Conservation (phyloP, 768 basidiomycete genomes). For the Cystobasidium tubakii region DNA sequence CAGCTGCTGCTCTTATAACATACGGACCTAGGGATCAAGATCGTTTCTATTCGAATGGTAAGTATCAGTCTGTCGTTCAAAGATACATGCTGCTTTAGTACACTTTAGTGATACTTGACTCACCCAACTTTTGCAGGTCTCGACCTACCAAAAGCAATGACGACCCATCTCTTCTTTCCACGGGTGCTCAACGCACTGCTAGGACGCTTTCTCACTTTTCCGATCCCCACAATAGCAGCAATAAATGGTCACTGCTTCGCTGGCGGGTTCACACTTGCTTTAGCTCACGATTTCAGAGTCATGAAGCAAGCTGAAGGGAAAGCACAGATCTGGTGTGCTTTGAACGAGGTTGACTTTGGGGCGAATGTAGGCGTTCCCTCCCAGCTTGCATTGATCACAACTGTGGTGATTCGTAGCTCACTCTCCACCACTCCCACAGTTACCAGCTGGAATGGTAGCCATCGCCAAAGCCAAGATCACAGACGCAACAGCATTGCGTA, state of each 20-base stretch:
- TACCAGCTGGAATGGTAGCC: slow-evolving; percentile 66
- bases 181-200: slow-evolving; percentile 37
- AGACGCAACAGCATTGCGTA: slow-evolving; percentile 59
- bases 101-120: too few relatives aligned
- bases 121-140: slow-evolving; percentile 4
- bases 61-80: background rate
- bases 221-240: slow-evolving; percentile 41
- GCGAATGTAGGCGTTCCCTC: background rate
- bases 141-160: slow-evolving; percentile 12
- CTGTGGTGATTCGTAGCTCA: background rate
- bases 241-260: slow-evolving; percentile 65
- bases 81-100: too few relatives aligned
- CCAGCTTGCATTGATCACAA: slow-evolving; percentile 35
- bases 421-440: slow-evolving; percentile 47
- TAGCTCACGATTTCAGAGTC: slow-evolving; percentile 80
- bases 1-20: slow-evolving; percentile 42
- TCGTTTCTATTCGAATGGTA: slow-evolving; percentile 49
- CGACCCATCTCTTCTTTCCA: slow-evolving; percentile 16
- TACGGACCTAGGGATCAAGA: slow-evolving; percentile 47
- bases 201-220: slow-evolving; percentile 40
- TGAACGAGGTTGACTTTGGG: slow-evolving; percentile 34
- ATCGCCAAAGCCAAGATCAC: slow-evolving; percentile 61
- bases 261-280: slow-evolving; percentile 68
- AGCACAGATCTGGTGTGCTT: background rate
- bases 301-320: slow-evolving; percentile 74